phyloP scores from a whole-genome alignment of 2,329 filamentous ascomycete species.

The Exophiala bonariae region DNA sequence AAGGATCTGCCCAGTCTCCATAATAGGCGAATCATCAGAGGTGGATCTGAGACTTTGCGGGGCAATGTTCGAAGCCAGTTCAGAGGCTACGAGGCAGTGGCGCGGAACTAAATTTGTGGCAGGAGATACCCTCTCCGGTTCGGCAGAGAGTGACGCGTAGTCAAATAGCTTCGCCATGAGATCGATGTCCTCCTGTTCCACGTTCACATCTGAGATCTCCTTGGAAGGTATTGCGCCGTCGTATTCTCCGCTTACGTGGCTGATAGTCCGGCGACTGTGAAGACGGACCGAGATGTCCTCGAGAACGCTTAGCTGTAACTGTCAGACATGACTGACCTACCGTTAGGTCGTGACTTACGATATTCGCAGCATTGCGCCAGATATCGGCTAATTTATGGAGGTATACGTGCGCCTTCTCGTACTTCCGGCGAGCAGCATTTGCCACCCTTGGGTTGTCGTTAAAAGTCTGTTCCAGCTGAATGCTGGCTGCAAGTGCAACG shows the following conservation, averaged over 20 bases:
- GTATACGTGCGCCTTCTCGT: neutral
- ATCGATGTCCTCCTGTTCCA: constrained; percentile 5
- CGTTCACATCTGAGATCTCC: constrained; percentile 1
- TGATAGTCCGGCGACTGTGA: constrained; percentile 1
- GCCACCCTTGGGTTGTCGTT: constrained; percentile 31
- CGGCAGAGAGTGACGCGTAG: constrained; percentile 1
- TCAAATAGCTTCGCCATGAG: constrained; percentile 7
- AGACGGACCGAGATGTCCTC: constrained; percentile 2
- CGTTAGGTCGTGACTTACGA: neutral
- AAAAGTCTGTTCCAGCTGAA: constrained; percentile 31
- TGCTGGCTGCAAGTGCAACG: constrained; percentile 31
- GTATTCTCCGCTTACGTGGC: constrained; percentile 4
- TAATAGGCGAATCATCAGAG: neutral
- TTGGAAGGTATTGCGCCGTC: constrained; percentile 2
- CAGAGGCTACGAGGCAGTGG: neutral
- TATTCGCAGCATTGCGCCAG: neutral
- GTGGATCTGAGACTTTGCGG: neutral
- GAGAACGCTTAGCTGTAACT: neutral
- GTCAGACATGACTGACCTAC: neutral
- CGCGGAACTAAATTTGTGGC: neutral
- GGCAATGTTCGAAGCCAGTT: neutral
- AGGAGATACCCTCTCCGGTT: constrained; percentile 2
- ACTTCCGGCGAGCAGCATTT: constrained; percentile 1
- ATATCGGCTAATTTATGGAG: neutral
- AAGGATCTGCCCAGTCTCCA: neutral